These are phyloP conservation scores for Wickerhamiella siamensis DNA, from an alignment of 805 yeast species.

Conservation along the genomic window DNA sequence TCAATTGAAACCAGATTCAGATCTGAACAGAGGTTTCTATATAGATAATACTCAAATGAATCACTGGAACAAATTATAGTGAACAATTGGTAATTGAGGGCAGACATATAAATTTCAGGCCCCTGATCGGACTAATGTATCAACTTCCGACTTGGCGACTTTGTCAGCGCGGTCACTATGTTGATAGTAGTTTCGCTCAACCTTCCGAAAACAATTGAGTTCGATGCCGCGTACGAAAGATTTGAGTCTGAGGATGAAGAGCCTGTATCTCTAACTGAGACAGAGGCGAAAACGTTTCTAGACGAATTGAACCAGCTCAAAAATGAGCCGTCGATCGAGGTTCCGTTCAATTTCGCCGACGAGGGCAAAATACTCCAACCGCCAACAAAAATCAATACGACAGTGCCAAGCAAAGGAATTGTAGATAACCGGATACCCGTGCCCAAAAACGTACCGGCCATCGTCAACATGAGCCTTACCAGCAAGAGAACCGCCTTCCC, in stretches of 20 bases:
- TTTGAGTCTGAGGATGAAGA: neutral
- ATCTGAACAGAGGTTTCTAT: no score
- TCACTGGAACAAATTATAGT: no score
- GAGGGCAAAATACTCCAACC: conserved; percentile 3
- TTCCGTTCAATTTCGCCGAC: conserved; percentile 16
- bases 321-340: conserved; percentile 5
- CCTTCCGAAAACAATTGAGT: conserved; percentile 22
- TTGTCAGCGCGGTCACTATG: no score
- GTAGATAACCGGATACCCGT: conserved; percentile 15
- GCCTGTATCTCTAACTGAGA: conserved; percentile 8
- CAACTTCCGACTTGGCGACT: no score
- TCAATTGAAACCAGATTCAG: no score
- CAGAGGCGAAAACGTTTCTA: conserved; percentile 4
- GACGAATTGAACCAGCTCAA: conserved; percentile 3
- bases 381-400: conserved; percentile 4
- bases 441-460: conserved; percentile 1
- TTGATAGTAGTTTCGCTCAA: conserved; percentile 20
- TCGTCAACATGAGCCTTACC: neutral
- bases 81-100: no score
- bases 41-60: no score
- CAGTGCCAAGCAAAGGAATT: conserved; percentile 13
- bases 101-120: no score
- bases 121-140: no score
- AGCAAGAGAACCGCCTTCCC: neutral
- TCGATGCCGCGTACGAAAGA: no score